Conservation (phyloP, 225 moss, liverwort and hornwort genomes). For the Rhytidiadelphus loreus region DNA sequence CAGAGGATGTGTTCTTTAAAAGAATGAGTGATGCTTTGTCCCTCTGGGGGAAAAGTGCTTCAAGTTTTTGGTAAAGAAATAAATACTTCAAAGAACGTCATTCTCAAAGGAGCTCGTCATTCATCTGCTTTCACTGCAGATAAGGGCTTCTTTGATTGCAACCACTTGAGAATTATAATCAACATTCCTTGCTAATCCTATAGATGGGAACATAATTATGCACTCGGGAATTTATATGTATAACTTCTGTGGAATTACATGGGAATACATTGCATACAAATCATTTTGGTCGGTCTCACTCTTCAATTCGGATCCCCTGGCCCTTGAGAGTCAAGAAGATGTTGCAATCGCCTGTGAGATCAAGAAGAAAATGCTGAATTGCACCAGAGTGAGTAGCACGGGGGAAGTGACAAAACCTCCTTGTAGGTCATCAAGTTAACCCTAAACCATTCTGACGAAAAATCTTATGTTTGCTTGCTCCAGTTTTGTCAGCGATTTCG, state of each 20-base stretch:
- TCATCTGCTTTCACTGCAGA: neutral
- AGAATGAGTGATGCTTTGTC: neutral
- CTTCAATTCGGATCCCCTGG: too few species aligned
- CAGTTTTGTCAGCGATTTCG: slow-evolving; percentile 84
- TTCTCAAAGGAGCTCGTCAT: neutral
- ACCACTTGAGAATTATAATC: neutral
- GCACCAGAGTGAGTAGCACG: too few species aligned
- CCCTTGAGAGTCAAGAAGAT: neutral
- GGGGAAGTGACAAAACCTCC: neutral
- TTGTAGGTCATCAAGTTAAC: neutral
- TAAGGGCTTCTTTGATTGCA: neutral
- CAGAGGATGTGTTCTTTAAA: neutral
- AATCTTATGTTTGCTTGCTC: neutral
- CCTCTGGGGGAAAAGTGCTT: neutral
- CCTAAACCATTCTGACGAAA: neutral
- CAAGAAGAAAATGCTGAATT: neutral
- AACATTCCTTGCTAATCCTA: neutral
- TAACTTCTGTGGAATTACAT: neutral
- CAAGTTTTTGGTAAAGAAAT: neutral
- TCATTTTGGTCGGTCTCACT: neutral
- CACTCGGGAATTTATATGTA: neutral
- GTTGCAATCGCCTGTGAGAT: neutral
- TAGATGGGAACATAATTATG: neutral
- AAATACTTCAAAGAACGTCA: neutral
- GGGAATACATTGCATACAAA: neutral